Evolutionary conservation across 2,329 filamentous ascomycete genomes (phyloP).

Genomic region (Microdochium nivale): DNA sequence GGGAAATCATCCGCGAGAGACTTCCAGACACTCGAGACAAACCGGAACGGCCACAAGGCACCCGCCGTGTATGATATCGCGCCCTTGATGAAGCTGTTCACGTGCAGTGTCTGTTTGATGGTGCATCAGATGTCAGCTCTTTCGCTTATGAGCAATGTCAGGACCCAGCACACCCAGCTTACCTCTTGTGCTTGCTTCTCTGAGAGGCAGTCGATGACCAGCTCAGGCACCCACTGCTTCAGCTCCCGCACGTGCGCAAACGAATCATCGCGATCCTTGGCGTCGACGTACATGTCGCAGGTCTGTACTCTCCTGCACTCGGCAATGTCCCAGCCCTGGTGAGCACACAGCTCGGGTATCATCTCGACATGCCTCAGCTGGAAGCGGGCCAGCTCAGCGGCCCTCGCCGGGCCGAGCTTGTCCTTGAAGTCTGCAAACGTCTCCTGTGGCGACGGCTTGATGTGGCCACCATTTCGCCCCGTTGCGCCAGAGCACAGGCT

Average conservation of each 20-base stretch:
- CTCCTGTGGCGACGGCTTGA: constrained; percentile 35
- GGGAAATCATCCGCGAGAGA: constrained; percentile 25
- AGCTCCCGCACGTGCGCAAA: constrained; percentile 22
- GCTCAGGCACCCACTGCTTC: constrained; percentile 28
- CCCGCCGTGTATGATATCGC: constrained; percentile 36
- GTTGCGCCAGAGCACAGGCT: constrained; percentile 42
- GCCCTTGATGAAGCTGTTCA: constrained; percentile 25
- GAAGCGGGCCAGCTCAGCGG: constrained; percentile 31
- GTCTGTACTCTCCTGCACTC: constrained; percentile 37
- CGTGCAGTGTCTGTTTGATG: constrained; percentile 22
- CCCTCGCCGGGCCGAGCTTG: constrained; percentile 23
- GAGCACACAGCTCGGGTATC: constrained; percentile 27
- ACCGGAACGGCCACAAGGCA: constrained; percentile 40
- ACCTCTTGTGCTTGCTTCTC: constrained; percentile 22
- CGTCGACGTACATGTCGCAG: constrained; percentile 34
- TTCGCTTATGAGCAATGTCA: neutral
- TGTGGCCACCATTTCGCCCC: constrained; percentile 43
- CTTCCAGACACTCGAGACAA: constrained; percentile 37
- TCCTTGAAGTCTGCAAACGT: constrained; percentile 25
- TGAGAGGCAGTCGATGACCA: constrained; percentile 24
- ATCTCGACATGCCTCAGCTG: constrained; percentile 31
- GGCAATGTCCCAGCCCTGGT: constrained; percentile 20
- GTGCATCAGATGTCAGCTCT: neutral
- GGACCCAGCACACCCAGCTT: constrained; percentile 1
- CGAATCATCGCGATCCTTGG: constrained; percentile 22